Evolutionary conservation across 805 yeast species (phyloP).

Genomic region (Jamesozyma rosinii): DNA sequence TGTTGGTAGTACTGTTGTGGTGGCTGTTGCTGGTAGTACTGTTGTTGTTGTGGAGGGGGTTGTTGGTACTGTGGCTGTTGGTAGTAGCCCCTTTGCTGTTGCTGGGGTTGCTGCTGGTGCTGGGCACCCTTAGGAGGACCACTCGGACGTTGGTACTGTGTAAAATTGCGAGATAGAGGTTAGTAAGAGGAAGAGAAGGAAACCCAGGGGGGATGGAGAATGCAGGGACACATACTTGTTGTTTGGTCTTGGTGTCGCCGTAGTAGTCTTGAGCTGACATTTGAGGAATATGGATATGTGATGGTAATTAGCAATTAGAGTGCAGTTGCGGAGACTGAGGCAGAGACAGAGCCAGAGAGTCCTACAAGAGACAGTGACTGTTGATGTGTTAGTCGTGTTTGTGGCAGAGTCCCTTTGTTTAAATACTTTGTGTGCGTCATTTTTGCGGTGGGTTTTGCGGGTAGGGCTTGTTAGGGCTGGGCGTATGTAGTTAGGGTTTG

Average conservation of each 20-base stretch:
- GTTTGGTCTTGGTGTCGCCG: slow-evolving; percentile 7
- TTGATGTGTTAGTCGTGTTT: no score
- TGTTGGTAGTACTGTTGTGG: slow-evolving; percentile 32
- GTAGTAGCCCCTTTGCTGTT: slow-evolving; percentile 1
- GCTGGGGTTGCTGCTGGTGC: slow-evolving; percentile 2
- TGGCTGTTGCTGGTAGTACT: background rate
- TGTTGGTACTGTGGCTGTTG: slow-evolving; percentile 2
- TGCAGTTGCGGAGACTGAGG: no score
- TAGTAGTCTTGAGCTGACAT: slow-evolving; percentile 27
- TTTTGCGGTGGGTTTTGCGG: no score
- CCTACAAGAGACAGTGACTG: no score
- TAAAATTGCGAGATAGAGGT: background rate
- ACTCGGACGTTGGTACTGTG: slow-evolving; percentile 19
- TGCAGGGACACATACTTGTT: slow-evolving; percentile 4
- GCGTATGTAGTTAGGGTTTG: no score
- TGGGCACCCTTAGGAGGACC: slow-evolving; percentile 15
- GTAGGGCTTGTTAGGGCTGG: no score
- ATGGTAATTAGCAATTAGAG: no score
- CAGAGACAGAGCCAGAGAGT: no score
- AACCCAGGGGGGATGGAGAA: background rate
- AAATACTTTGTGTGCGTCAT: no score
- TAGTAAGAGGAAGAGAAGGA: background rate
- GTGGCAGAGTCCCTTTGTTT: no score
- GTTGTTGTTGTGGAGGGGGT: slow-evolving; percentile 5
- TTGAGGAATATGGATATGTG: no score